A percentile compares a stretch with the other conserved stretches of the same genome.
Evolutionary conservation across 2,329 filamentous ascomycete genomes (phyloP).

Genomic region (Aspergillus hortae): DNA sequence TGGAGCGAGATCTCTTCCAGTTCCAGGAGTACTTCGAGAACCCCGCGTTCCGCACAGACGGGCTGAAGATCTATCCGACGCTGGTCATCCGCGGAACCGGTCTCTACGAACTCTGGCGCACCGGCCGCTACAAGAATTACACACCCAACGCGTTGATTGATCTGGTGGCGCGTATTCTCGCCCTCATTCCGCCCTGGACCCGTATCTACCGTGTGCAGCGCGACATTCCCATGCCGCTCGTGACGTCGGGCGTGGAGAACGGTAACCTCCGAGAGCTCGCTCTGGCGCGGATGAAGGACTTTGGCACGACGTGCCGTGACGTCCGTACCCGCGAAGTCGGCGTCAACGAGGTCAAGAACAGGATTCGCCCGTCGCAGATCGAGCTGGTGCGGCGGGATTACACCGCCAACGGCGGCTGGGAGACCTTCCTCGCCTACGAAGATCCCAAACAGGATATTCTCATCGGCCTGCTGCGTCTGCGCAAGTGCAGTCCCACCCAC

Average conservation of each 20-base stretch:
- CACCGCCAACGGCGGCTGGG: constrained; percentile 92
- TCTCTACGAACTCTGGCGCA: constrained; percentile 95
- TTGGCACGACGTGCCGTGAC: constrained; percentile 93
- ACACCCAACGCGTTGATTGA: constrained; percentile 96
- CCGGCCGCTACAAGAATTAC: constrained; percentile 96
- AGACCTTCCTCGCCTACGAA: constrained; percentile 96
- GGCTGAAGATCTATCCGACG: constrained; percentile 96
- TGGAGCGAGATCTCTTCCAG: constrained; percentile 95
- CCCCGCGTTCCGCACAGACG: constrained; percentile 91
- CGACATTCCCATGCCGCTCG: constrained; percentile 98
- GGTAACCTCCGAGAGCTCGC: constrained; percentile 92
- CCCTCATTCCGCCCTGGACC: constrained; percentile 94
- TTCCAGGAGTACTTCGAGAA: constrained; percentile 98
- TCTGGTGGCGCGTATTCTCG: constrained; percentile 91
- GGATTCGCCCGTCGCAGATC: constrained; percentile 93
- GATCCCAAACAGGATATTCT: constrained; percentile 98
- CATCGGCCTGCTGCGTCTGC: constrained; percentile 80
- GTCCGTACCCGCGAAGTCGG: constrained; percentile 95
- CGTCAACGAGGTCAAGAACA: constrained; percentile 98
- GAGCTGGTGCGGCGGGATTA: constrained; percentile 95
- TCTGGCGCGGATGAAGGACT: constrained; percentile 97
- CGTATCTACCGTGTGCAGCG: constrained; percentile 97
- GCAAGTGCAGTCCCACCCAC: constrained; percentile 87
- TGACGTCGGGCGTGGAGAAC: constrained; percentile 98
- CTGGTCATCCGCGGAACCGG: constrained; percentile 95